Evolutionary conservation across 2,329 filamentous ascomycete species (phyloP).

Genomic region (Raffaelea deltoideospora): DNA sequence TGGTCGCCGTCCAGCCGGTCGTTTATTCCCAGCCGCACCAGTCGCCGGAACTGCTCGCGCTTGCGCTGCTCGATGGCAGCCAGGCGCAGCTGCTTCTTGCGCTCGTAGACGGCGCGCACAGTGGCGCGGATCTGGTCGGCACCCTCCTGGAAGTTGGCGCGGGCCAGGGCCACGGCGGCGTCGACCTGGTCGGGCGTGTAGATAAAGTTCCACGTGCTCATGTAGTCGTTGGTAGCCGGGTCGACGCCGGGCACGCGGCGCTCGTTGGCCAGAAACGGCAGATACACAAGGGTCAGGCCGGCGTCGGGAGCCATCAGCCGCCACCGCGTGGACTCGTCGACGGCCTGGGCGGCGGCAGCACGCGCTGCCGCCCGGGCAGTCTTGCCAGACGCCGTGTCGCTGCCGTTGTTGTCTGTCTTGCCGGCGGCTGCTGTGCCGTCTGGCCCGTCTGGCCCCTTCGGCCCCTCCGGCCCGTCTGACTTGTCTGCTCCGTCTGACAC

Average conservation of each 20-base stretch:
- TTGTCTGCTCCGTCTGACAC: too few species aligned
- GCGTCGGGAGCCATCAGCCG: constrained; percentile 61
- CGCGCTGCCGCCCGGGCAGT: too few species aligned
- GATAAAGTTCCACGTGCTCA: constrained; percentile 96
- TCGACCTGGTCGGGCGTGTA: constrained; percentile 88
- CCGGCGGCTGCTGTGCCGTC: too few species aligned
- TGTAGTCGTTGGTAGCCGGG: constrained; percentile 67
- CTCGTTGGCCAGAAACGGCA: constrained; percentile 74
- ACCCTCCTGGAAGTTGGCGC: constrained; percentile 77
- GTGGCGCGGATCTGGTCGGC: constrained; percentile 62
- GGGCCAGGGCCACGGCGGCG: constrained; percentile 63
- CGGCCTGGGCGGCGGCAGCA: constrained; percentile 14
- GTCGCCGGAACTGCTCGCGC: constrained; percentile 26
- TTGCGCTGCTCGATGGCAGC: constrained; percentile 22
- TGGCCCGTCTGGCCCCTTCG: too few species aligned
- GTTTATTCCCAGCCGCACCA: constrained; percentile 33
- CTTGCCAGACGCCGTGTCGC: too few species aligned
- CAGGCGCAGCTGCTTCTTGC: constrained; percentile 60
- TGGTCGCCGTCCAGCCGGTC: constrained; percentile 49
- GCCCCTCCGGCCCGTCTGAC: too few species aligned
- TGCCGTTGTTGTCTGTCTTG: too few species aligned
- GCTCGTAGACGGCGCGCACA: constrained; percentile 71
- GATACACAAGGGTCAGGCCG: constrained; percentile 79
- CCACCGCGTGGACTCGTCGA: constrained; percentile 51
- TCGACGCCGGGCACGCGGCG: constrained; percentile 62